phyloP scores from a whole-genome alignment of 805 yeast species.

The Metschnikowia aberdeeniae region DNA sequence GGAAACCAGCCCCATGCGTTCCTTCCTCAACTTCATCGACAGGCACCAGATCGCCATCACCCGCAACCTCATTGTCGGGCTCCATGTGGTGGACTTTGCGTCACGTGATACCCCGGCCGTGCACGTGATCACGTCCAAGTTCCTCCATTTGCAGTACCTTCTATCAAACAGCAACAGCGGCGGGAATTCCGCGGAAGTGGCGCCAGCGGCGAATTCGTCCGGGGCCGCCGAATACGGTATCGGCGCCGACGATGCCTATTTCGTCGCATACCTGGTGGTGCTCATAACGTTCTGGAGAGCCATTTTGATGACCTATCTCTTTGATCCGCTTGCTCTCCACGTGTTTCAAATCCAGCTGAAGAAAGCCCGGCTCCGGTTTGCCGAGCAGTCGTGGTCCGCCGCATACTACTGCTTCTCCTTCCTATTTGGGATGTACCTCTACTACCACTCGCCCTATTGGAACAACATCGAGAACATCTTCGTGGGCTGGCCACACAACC shows the following conservation, averaged over 20 bases:
- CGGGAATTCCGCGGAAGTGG: not conserved
- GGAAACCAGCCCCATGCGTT: not conserved
- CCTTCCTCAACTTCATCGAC: constrained; percentile 22
- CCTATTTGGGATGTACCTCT: constrained; percentile 53
- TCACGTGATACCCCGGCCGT: constrained; percentile 14
- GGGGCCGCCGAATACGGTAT: constrained; percentile 42
- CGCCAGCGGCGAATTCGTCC: not conserved
- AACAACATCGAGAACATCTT: constrained; percentile 55
- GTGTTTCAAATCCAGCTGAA: constrained; percentile 40
- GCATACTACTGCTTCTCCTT: constrained; percentile 57
- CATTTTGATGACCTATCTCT: constrained; percentile 51
- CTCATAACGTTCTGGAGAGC: constrained; percentile 56
- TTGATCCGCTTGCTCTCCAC: constrained; percentile 52
- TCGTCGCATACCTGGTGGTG: constrained; percentile 53
- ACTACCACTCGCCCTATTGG: constrained; percentile 56
- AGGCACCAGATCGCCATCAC: constrained; percentile 35
- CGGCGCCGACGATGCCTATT: constrained; percentile 51
- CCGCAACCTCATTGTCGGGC: constrained; percentile 22
- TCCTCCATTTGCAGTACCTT: constrained; percentile 32
- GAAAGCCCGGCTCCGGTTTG: constrained; percentile 63
- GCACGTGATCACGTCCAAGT: constrained; percentile 29
- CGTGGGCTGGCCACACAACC: constrained; percentile 70
- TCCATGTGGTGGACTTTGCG: constrained; percentile 26
- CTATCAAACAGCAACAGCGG: constrained; percentile 6
- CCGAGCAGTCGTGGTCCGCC: constrained; percentile 82